Evolutionary conservation across 2,329 filamentous ascomycete genomes (phyloP), one percentile per base, ranked within the genome.

Genomic region (Cercospora sojina): DNA sequence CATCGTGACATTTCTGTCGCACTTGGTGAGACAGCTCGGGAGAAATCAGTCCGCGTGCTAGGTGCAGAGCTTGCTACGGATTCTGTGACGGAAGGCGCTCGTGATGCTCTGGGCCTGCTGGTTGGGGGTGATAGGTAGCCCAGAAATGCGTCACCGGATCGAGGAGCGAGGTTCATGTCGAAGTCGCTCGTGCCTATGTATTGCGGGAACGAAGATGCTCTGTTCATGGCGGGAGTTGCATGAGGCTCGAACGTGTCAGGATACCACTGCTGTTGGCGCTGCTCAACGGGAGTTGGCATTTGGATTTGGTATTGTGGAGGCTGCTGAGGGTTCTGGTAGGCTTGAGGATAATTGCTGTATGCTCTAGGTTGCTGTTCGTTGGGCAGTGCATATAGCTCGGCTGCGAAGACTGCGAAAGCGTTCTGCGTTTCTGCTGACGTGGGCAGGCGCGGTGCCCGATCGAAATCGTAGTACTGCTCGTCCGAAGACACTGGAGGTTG

Each of bases 1-100:
- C 73, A 78, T 59, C 74, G 74, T 38, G 72, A 69, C 75, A 77
- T 77, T 53, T 76, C 76, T 55, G 69, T 69, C 3, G 73, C 71
- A 38, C 71, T 77, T 3, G 76, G 76, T 3, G 76, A 77, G 9
- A 67, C 70, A 10, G 73, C 75, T 51, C 75, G 65, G 3, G 76
- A 77, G 16, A 71, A 66, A 31, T 75, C 72, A 32, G 73, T 74
- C 13, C 67, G 63, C 4, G 58, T 35, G 65, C 73, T 74, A 25
- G 64, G 69, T 13, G 62, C 64, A 8, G 74, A 74, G 66, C 74
- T 76, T 10, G 74, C 69, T 53, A 71, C 70, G 4, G 74, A 76
- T 20, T 67, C 65, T 62, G 70, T 67, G 49, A 75, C 70, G 2
- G 75, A 76, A 7, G 71, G 69, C 27, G 74, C 69, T 62, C 75